These are phyloP conservation scores for Fraxinus latifolia DNA, from an alignment of 305 asterid species.

Conservation along the genomic window DNA sequence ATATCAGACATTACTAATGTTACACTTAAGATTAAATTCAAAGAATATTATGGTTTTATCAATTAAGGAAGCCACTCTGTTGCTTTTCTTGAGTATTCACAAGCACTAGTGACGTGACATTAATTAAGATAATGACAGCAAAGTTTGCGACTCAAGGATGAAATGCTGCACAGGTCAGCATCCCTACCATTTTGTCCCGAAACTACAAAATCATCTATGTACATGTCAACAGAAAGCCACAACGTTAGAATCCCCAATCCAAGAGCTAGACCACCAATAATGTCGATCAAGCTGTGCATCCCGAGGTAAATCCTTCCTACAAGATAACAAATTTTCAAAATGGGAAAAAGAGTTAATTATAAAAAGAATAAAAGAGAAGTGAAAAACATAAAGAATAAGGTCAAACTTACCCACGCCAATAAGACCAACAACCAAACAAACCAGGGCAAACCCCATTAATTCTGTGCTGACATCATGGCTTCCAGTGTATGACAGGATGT, in stretches of 20 bases:
- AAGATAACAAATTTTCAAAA: conserved; percentile 14
- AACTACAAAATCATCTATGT: conserved; percentile 60
- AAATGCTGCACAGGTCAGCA: neutral
- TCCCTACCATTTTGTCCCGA: conserved; percentile 76
- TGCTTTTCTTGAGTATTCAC: neutral
- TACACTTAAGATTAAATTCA: neutral
- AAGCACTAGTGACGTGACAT: neutral
- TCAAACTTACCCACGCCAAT: conserved; percentile 63
- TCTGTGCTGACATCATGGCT: conserved; percentile 31
- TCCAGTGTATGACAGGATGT: conserved; percentile 51
- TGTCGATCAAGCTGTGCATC: conserved; percentile 88
- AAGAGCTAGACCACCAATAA: conserved; percentile 65
- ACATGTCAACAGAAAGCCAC: conserved; percentile 66
- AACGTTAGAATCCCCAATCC: conserved; percentile 67
- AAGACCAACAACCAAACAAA: conserved; percentile 63
- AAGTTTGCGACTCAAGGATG: neutral
- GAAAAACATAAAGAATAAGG: conserved; percentile 15
- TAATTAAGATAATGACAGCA: neutral
- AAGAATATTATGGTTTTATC: neutral
- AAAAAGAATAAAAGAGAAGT: conserved; percentile 16
- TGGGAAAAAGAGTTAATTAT: conserved; percentile 11
- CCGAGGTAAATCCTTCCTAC: conserved; percentile 91
- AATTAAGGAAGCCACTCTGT: neutral
- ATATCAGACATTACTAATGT: neutral
- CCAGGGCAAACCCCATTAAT: conserved; percentile 43